Conservation (phyloP, 371 early-diverging fungal species). For the Lichtheimia ornata region DNA sequence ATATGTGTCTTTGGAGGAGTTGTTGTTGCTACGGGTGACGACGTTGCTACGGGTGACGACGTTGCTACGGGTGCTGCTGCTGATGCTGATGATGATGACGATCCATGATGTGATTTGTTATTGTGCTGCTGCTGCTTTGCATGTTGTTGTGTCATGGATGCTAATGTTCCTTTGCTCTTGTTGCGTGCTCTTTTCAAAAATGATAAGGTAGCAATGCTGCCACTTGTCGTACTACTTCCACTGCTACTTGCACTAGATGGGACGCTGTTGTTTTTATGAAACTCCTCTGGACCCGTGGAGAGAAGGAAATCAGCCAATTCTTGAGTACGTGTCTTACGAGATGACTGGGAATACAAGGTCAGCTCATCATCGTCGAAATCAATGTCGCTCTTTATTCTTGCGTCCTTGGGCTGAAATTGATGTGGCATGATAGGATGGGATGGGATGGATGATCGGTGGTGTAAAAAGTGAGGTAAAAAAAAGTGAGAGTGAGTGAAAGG, state of each 20-base stretch:
- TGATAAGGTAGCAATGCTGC: neutral
- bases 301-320: conserved; percentile 36
- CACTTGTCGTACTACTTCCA: neutral
- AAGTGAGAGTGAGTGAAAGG: neutral
- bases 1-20: conserved; percentile 20
- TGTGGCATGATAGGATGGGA: too few species aligned
- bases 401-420: conserved; percentile 35
- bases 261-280: conserved; percentile 10
- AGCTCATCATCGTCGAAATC: conserved; percentile 18
- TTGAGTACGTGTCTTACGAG: conserved; percentile 30
- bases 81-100: neutral
- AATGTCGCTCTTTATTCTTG: conserved; percentile 20
- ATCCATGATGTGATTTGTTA: too few species aligned
- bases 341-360: conserved; percentile 6
- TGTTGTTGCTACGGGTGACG: neutral
- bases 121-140: too few species aligned
- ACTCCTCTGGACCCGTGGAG: conserved; percentile 38
- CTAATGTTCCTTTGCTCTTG: neutral
- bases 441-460: too few species aligned
- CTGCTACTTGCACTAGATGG: neutral
- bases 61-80: neutral
- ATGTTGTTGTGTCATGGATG: conserved; percentile 1
- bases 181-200: neutral
- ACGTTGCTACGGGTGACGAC: neutral
- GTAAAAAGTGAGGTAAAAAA: too few species aligned